A percentile compares a stretch with the other conserved stretches of the same genome.
Conservation (phyloP, 2,329 filamentous ascomycete genomes). For the Fusarium burgessii region DNA sequence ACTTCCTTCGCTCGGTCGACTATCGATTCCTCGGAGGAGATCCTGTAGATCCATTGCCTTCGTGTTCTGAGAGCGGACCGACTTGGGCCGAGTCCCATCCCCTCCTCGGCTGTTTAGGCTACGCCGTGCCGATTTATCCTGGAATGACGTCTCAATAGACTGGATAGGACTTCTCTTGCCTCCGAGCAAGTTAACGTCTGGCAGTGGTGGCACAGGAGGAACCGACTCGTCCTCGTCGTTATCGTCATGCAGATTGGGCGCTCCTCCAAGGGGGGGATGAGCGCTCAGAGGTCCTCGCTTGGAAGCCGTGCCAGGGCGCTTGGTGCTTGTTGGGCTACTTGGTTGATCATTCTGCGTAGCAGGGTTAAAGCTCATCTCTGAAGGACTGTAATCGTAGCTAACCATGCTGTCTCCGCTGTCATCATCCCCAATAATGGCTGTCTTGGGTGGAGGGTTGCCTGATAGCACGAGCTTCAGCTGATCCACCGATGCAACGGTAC, state of each 20-base stretch:
- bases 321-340: conserved; percentile 47
- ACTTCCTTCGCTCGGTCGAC: conserved; percentile 58
- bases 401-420: conserved; percentile 76
- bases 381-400: conserved; percentile 76
- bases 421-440: conserved; percentile 56
- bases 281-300: conserved; percentile 58
- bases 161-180: conserved; percentile 47
- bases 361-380: conserved; percentile 72
- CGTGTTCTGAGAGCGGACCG: conserved; percentile 50
- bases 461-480: conserved; percentile 72
- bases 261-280: conserved; percentile 54
- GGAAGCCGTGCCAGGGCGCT: conserved; percentile 52
- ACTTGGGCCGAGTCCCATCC: conserved; percentile 53
- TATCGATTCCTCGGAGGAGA: conserved; percentile 64
- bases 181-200: conserved; percentile 52
- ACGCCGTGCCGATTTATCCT: conserved; percentile 54
- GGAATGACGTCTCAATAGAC: conserved; percentile 48
- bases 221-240: conserved; percentile 55
- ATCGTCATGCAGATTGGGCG: conserved; percentile 47
- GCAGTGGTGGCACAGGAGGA: conserved; percentile 69
- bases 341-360: conserved; percentile 49
- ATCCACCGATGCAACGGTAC: conserved; percentile 70
- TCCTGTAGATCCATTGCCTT: conserved; percentile 61
- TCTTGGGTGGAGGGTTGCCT: conserved; percentile 59
- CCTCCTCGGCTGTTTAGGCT: conserved; percentile 58